These are phyloP conservation scores for Candida ovalis DNA, from an alignment of 805 yeast genomes.

Conservation along the genomic window DNA sequence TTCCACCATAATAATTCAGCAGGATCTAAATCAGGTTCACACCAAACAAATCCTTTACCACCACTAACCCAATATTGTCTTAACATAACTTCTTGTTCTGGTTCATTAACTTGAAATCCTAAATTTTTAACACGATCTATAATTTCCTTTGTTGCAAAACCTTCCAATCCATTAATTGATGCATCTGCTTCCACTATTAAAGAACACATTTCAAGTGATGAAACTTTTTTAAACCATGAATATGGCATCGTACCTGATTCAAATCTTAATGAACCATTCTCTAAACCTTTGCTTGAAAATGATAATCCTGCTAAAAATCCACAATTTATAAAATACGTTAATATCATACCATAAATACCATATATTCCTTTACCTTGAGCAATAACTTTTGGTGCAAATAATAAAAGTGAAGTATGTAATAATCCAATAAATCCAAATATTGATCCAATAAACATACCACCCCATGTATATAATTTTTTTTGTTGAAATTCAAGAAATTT, in stretches of 20 bases:
- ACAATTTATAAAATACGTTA: constrained; percentile 46
- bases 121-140: constrained; percentile 33
- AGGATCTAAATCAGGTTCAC: constrained; percentile 87
- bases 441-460: constrained; percentile 40
- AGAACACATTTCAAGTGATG: constrained; percentile 64
- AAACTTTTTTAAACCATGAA: constrained; percentile 62
- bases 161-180: constrained; percentile 41
- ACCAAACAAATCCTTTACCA: constrained; percentile 87
- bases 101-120: constrained; percentile 41
- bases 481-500: constrained; percentile 41
- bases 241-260: constrained; percentile 59
- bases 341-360: constrained; percentile 43
- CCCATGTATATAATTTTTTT: constrained; percentile 25
- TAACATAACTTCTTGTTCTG: constrained; percentile 61
- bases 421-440: constrained; percentile 37
- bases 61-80: constrained; percentile 86
- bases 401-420: constrained; percentile 43
- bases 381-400: constrained; percentile 32
- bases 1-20: constrained; percentile 50
- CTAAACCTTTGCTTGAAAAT: constrained; percentile 45
- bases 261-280: constrained; percentile 56
- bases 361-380: constrained; percentile 37
- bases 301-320: constrained; percentile 40
- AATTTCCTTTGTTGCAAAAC: constrained; percentile 34
- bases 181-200: constrained; percentile 65